Base-by-base conservation (phyloP, 2,329 filamentous ascomycete species). In the Nemania abortiva region DNA sequence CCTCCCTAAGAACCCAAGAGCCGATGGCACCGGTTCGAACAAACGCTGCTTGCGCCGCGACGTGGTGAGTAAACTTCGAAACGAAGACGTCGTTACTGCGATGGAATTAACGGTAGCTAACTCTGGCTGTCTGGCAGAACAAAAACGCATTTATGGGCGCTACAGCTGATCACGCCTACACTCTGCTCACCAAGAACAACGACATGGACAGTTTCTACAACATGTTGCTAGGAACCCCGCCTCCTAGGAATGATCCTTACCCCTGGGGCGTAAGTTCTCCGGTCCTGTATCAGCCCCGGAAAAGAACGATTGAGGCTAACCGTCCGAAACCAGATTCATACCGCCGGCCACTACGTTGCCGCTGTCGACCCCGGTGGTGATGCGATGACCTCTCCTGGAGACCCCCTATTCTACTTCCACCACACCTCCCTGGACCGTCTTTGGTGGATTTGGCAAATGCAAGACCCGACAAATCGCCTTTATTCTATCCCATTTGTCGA, bases 21-120 rank as follows among this genome's bases (percentile, higher is more conserved):
- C 77, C 7, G 78, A 81, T 70, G 79, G 79, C 37, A 76, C 79
- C 3, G 79, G 76, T 34, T 78, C 77, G 57, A 83, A 84, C 70
- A 81, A 82, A 24, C 82, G 83, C 66, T 83, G 82, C 75, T 71
- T 85, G 45, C 79, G 80, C 53, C 80, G 82, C 37, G 83, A 84
- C 70, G 68, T 84, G 42, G 42, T 47, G n/a, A 47, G 42, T 47
- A 47, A 47, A 45, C 15, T 11, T 11, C 18, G 13, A 11, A 45
- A 11, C 13, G 18, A 45, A 45, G 1, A 45, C 39, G 2, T 11
- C 2, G 1, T 13, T 45, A n/a, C 18, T n/a, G 39, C 5, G 13
- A 5, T 18, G 2, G 18, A 20, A 47, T 1, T 10, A 20, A 47
- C 42, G 9, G n/a, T 47, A 20, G 6, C 42, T 47, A 9, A 47